These are phyloP conservation scores for Dipteronia sinensis DNA, from an alignment of 345 rosid genomes.

Conservation along the genomic window DNA sequence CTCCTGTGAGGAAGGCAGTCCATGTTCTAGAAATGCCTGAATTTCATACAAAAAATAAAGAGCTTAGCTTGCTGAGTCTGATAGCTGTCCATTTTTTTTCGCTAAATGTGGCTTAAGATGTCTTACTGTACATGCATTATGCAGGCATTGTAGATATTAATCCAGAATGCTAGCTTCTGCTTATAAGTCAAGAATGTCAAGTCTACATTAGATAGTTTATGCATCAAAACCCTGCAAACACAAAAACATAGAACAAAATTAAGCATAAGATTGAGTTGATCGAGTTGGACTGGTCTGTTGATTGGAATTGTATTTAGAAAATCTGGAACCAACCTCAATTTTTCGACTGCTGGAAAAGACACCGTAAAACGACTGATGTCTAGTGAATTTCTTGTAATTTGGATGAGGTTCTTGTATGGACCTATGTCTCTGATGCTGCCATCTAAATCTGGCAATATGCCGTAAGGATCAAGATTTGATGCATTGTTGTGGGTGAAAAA, in stretches of 20 bases:
- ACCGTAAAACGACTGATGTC: constrained; percentile 48
- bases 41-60: constrained; percentile 6
- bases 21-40: constrained; percentile 90
- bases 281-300: not conserved
- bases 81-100: constrained; percentile 10
- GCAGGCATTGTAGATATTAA: constrained; percentile 85
- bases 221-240: constrained; percentile 63
- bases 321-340: constrained; percentile 48
- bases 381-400: constrained; percentile 56
- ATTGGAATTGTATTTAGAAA: not conserved
- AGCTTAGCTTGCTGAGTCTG: constrained; percentile 8
- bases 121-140: constrained; percentile 89
- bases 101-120: constrained; percentile 24
- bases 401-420: constrained; percentile 78
- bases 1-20: constrained; percentile 81
- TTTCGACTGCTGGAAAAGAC: constrained; percentile 43
- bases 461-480: constrained; percentile 71
- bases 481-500: constrained; percentile 34
- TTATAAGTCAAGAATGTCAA: constrained; percentile 74
- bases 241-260: constrained; percentile 2
- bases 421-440: constrained; percentile 67
- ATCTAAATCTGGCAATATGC: constrained; percentile 54
- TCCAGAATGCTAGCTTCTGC: constrained; percentile 97
- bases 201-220: constrained; percentile 61
- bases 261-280: not conserved